These are phyloP conservation scores for Myxozyma udenii DNA, from an alignment of 805 yeast species.

Conservation along the genomic window DNA sequence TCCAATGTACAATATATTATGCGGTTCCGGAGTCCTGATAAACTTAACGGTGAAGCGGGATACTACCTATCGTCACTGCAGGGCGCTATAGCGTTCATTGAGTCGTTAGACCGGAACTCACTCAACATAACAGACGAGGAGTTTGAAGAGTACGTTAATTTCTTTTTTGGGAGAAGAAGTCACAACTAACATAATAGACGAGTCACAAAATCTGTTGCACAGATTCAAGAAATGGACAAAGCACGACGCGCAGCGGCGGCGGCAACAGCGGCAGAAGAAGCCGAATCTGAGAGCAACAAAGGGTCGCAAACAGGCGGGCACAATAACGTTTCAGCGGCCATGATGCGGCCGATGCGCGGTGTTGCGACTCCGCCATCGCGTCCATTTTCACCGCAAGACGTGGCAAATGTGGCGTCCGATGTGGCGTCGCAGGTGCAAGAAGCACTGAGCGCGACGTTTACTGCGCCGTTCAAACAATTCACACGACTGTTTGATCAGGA, in stretches of 20 bases:
- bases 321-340: slow-evolving; percentile 1
- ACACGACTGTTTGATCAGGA: slow-evolving; percentile 40
- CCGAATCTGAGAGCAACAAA: too few species aligned
- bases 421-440: slow-evolving; percentile 30
- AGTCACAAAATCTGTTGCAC: slow-evolving; percentile 40
- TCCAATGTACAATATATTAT: slow-evolving; percentile 85
- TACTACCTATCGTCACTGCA: slow-evolving; percentile 87
- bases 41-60: slow-evolving; percentile 81
- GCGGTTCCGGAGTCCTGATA: slow-evolving; percentile 70
- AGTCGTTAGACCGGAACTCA: slow-evolving; percentile 53
- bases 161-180: neutral
- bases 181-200: slow-evolving; percentile 22
- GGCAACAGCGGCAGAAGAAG: slow-evolving; percentile 26
- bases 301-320: too few species aligned
- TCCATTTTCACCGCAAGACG: slow-evolving; percentile 20
- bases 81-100: slow-evolving; percentile 80
- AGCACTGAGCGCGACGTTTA: slow-evolving; percentile 38
- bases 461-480: slow-evolving; percentile 48
- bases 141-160: slow-evolving; percentile 43
- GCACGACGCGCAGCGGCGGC: slow-evolving; percentile 20
- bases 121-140: slow-evolving; percentile 63
- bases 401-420: slow-evolving; percentile 18
- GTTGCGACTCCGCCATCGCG: slow-evolving; percentile 19
- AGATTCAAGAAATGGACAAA: slow-evolving; percentile 44
- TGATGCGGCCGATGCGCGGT: slow-evolving; percentile 3